Evolutionary conservation across 805 yeast genomes (phyloP), one percentile per base, ranked within the genome.

Genomic region (Kurtzmaniella cleridarum): DNA sequence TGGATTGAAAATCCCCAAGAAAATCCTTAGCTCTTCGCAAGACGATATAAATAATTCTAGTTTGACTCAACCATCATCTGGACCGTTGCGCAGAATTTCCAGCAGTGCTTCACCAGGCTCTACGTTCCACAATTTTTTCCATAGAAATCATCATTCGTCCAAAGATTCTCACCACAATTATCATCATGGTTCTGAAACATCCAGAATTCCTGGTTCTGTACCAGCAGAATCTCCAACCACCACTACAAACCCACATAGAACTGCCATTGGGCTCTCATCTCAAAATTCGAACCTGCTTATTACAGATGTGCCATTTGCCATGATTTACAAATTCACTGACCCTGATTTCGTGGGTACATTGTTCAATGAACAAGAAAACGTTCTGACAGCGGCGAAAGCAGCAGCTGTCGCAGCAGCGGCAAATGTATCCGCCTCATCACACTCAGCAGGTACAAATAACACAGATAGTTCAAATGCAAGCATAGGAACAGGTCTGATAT

Each of bases 61-160:
- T 14, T 50, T 48, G 47, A 8, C 30, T 45, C 5, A 46, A 46
- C 24, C 53, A 49, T 6, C 36, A 47, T 11, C 28, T 27, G 8
- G 18, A 24, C 13, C 34, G 34, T 11, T 30, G 30, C 13, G 26
- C 34, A 40, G 64, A 35, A 58, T 49, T 32, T 48, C 48, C 27
- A 52, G 66, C 1, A 50, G 59, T 3, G 48, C 46, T 35, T 61
- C 67, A 0, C 67, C 67, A 5, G 60, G 51, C 2, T 48, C 59
- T 2, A 58, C 66, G 0, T 48, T 64, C 34, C 67, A 62, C 24
- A 59, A 41, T 35, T 49, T 62, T n/a, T 64, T 64, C 35, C 66
- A 62, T 33, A 45, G 66, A 33, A 43, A 57, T 8, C 54, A 53
- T 33, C 43, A 39, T 15, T 35, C 18, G 15, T 36, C 54, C 30